These are phyloP conservation scores for Arabidopsis arenosa DNA, from an alignment of 345 rosid genomes.

Conservation along the genomic window DNA sequence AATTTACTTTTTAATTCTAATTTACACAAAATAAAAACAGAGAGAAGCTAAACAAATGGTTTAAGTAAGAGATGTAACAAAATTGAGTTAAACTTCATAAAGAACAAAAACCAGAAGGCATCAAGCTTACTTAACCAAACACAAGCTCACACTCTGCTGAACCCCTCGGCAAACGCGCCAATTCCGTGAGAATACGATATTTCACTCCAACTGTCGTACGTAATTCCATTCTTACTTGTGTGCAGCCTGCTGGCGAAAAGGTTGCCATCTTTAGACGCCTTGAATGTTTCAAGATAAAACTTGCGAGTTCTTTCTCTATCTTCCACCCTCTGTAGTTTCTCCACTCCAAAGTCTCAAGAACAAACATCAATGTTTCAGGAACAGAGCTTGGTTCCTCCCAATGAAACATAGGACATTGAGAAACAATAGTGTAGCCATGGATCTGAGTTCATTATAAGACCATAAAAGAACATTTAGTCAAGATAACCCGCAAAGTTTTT, in stretches of 20 bases:
- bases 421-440: neutral
- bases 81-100: too few species aligned
- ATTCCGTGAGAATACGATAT: neutral
- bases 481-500: too few species aligned
- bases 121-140: neutral
- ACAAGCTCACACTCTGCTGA: conserved; percentile 24
- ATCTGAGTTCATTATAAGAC: neutral
- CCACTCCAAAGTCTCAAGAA: conserved; percentile 32
- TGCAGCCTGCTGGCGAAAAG: neutral
- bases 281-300: conserved; percentile 2
- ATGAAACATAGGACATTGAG: neutral
- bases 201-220: neutral
- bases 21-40: too few species aligned
- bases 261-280: neutral
- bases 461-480: neutral
- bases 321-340: conserved; percentile 26
- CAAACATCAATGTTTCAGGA: conserved; percentile 29
- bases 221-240: neutral
- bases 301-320: conserved; percentile 15
- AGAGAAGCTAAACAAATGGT: too few species aligned
- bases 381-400: conserved; percentile 19
- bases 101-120: too few species aligned
- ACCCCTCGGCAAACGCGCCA: conserved; percentile 8
- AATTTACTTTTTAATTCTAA: too few species aligned
- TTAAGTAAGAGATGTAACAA: too few species aligned